Evolutionary conservation across 2,329 filamentous ascomycete genomes (phyloP), one percentile per base, ranked within the genome.

Genomic region (Madurella fahalii): DNA sequence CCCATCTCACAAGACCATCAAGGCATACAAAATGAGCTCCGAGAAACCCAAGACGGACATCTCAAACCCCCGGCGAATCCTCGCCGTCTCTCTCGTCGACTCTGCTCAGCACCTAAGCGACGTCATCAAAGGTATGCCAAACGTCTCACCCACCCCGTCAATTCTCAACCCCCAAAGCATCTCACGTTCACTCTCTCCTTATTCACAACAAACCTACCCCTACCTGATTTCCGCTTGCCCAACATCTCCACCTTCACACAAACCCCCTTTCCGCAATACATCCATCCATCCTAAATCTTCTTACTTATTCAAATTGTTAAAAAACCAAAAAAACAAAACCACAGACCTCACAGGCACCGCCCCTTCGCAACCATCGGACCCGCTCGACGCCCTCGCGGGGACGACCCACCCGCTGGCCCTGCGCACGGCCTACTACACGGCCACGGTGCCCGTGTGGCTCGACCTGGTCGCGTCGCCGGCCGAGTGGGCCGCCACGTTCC

Each of bases 401-500:
- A 77, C 76, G 34, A 83, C 83, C 15, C 84, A 86, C 63, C 67
- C 70, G 42, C 75, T 84, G 32, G 56, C 69, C 9, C 70, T 87
- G 52, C 74, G 75, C 57, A 87, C 83, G 17, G 63, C 72, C 13
- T 87, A 87, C 72, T 87, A 87, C 72, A 75, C 70, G 20, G 77
- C 82, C 50, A 73, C 73, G 0, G 73, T 87, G 3, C 83, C 84
- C 42, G 74, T 87, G 60, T 88, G 85, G 85, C 74, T 87, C n/a
- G 85, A 88, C 64, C 74, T 85, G 44, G 74, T 85, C 54, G 63
- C 73, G 5, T 70, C 73, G 4, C 74, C 79, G 0, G 52, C 65
- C 2, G 77, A 80, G 37, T 87, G 84, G 84, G 72, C 80, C 0
- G 66, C 67, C 2, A 78, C 80, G 0, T 87, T 87, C 61, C 74